Percentiles rank a stretch among this genome's conserved stretches.
Conservation (phyloP, 108 stramenopile genomes). For the Discostella stelligeroides region DNA sequence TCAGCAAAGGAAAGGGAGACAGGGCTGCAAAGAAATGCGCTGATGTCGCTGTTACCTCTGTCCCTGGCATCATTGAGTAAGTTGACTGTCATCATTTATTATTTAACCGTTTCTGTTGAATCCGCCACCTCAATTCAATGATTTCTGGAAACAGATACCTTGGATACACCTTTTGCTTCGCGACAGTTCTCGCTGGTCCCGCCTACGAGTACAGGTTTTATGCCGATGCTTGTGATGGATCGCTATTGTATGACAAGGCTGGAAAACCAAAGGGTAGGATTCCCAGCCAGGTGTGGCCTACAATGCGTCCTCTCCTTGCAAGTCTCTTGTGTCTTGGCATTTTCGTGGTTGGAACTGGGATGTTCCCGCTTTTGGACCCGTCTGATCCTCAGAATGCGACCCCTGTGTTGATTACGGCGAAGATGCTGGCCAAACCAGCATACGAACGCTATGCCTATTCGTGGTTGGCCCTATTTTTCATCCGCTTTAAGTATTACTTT, state of each 20-base stretch:
- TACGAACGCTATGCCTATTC: conserved; percentile 67
- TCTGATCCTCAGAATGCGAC: conserved; percentile 76
- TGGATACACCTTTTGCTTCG: conserved; percentile 96
- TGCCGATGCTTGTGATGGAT: conserved; percentile 74
- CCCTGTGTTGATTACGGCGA: conserved; percentile 65
- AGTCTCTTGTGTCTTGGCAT: conserved; percentile 73
- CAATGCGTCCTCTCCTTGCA: conserved; percentile 69
- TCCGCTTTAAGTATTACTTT: conserved; percentile 96
- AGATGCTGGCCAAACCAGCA: conserved; percentile 69
- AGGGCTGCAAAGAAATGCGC: conserved; percentile 85
- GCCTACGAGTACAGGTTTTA: conserved; percentile 87
- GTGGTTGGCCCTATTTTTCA: conserved; percentile 85
- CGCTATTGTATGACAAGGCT: conserved; percentile 63
- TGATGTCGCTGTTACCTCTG: conserved; percentile 72
- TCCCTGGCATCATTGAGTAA: conserved; percentile 83
- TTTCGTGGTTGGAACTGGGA: conserved; percentile 69
- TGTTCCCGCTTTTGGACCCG: conserved; percentile 81
- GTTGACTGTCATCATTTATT: not conserved
- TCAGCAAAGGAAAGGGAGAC: conserved; percentile 63
- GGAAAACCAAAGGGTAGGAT: conserved; percentile 79
- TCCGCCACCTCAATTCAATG: not conserved
- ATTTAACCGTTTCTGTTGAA: not conserved
- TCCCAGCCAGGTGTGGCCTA: conserved; percentile 79
- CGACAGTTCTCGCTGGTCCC: conserved; percentile 92
- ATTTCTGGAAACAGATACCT: conserved; percentile 55